Conservation (phyloP, 805 yeast species). For the Spathaspora arborariae region DNA sequence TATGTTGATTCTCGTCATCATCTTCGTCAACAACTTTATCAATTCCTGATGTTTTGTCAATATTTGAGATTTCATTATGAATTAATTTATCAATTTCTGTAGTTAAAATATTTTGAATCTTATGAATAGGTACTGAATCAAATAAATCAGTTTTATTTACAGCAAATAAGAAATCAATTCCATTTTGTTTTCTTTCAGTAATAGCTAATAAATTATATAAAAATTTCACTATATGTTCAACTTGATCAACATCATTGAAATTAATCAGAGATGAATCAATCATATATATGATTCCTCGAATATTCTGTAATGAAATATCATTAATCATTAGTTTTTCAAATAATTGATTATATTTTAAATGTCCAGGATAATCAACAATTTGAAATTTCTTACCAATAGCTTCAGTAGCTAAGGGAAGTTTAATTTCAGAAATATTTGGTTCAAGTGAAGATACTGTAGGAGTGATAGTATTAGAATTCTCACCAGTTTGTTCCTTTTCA, state of each 20-base stretch:
- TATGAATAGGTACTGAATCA: slow-evolving; percentile 67
- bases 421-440: slow-evolving; percentile 25
- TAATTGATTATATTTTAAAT: slow-evolving; percentile 62
- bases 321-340: slow-evolving; percentile 47
- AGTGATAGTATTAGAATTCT: slow-evolving; percentile 8
- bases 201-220: slow-evolving; percentile 55
- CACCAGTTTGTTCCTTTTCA: slow-evolving; percentile 8
- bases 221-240: slow-evolving; percentile 49
- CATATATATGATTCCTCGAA: slow-evolving; percentile 69
- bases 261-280: slow-evolving; percentile 71
- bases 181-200: slow-evolving; percentile 64
- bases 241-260: slow-evolving; percentile 32
- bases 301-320: slow-evolving; percentile 31
- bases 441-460: slow-evolving; percentile 38
- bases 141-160: slow-evolving; percentile 86
- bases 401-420: slow-evolving; percentile 33
- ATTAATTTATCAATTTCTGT: slow-evolving; percentile 57
- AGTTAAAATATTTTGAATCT: slow-evolving; percentile 59
- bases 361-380: slow-evolving; percentile 87
- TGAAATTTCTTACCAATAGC: slow-evolving; percentile 38
- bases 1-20: slow-evolving; percentile 24
- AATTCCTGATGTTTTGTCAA: slow-evolving; percentile 32
- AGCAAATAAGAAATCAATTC: slow-evolving; percentile 72
- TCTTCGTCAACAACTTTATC: slow-evolving; percentile 41
- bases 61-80: slow-evolving; percentile 36